Evolutionary conservation across 2,329 filamentous ascomycete genomes (phyloP), one percentile per base, ranked within the genome.

Genomic region (Pyrenophora tritici-repentis): DNA sequence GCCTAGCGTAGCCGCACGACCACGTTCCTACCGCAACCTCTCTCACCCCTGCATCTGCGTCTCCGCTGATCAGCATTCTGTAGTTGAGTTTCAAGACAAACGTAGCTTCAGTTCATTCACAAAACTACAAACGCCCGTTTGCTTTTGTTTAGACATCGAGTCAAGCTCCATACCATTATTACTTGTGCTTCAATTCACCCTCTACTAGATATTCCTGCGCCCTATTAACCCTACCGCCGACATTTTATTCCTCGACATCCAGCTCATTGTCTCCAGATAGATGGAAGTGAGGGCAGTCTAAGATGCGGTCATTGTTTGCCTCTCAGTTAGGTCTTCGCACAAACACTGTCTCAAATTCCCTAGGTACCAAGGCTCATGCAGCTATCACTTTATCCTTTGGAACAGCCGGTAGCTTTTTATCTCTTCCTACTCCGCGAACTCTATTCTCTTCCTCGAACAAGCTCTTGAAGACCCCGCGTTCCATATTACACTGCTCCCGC

Each of bases 1-100:
- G 52, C 41, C 53, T 56, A 58, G 52, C 37, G 32, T 49, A 46
- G 42, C 55, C 55, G 55, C 43, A 36, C 40, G 35, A 53, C 55
- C 50, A 55, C 46, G 47, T 53, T 52, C 44, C 35, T 50, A 37
- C 49, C 39, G 37, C 53, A 50, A 42, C 47, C 34, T 48, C 54
- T 31, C 41, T 44, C 48, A 42, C 47, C 46, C 45, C 40, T 48
- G 50, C 38, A 48, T 40, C 31, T 56, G 49, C 49, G 49, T 48
- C 44, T 47, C 49, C 35, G 49, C 49, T 52, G 47, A 54, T 50
- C 51, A 42, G 47, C 41, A 34, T 47, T 35, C 22, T 39, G 32
- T 35, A 33, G 42, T 40, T 36, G 18, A 34, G 32, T 46, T 31
- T 13, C n/a, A n/a, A 20, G 37, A 13, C 16, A 46, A 20, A 14